Evolutionary conservation across 805 yeast species (phyloP).

Genomic region (Kazachstania bromeliacearum): DNA sequence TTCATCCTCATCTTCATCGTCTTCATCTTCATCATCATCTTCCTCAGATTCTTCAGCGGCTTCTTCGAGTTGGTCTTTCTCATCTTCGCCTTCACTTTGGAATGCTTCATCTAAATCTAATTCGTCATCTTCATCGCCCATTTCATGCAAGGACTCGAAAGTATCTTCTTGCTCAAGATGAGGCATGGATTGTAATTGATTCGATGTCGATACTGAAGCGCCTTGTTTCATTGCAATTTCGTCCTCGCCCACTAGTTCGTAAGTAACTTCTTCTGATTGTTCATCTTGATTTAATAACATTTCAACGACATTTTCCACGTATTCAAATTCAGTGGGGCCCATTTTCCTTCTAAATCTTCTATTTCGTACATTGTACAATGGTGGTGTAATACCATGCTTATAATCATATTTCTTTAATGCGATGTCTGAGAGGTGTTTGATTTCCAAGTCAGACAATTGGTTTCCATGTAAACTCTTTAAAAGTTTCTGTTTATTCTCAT

Average conservation of each 20-base stretch:
- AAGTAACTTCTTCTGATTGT: slow-evolving; percentile 72
- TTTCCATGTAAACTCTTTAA: slow-evolving; percentile 15
- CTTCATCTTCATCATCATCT: slow-evolving; percentile 40
- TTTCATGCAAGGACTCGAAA: no score
- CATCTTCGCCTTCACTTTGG: slow-evolving; percentile 32
- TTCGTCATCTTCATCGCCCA: slow-evolving; percentile 40
- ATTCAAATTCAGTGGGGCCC: slow-evolving; percentile 61
- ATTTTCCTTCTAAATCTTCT: slow-evolving; percentile 64
- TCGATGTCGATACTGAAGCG: slow-evolving; percentile 8
- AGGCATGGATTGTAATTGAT: neutral
- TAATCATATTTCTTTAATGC: slow-evolving; percentile 29
- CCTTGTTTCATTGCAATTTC: slow-evolving; percentile 25
- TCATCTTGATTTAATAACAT: slow-evolving; percentile 66
- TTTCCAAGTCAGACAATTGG: slow-evolving; percentile 22
- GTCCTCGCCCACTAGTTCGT: slow-evolving; percentile 60
- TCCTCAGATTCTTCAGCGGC: slow-evolving; percentile 35
- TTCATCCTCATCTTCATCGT: slow-evolving; percentile 36
- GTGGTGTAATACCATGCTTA: slow-evolving; percentile 79
- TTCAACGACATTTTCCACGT: slow-evolving; percentile 69
- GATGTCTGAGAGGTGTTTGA: slow-evolving; percentile 18
- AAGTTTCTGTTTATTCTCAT: slow-evolving; percentile 16
- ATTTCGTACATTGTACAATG: slow-evolving; percentile 60
- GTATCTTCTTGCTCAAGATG: neutral
- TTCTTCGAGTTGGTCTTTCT: slow-evolving; percentile 26
- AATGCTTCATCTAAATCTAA: slow-evolving; percentile 50